Evolutionary conservation across 108 stramenopile genomes (phyloP).

Genomic region (Seminavis robusta): DNA sequence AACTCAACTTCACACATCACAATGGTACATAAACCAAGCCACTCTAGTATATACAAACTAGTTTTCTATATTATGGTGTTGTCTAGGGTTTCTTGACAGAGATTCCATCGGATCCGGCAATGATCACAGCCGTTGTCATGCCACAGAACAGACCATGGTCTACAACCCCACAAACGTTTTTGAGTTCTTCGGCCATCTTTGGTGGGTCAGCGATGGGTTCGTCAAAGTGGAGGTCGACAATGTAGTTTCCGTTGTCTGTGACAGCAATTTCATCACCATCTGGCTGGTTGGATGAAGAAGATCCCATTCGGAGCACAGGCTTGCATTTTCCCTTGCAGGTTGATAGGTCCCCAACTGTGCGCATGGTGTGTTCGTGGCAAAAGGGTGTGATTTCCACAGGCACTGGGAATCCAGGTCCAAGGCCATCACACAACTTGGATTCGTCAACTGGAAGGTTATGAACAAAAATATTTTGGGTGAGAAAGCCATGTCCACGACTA

Average conservation of each 20-base stretch:
- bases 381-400: slow-evolving; percentile 97
- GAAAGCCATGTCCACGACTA: no score
- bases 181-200: slow-evolving; percentile 81
- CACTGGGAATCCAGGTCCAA: slow-evolving; percentile 92
- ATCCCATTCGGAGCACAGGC: slow-evolving; percentile 89
- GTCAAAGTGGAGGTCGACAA: slow-evolving; percentile 96
- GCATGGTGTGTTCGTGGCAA: slow-evolving; percentile 95
- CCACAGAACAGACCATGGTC: slow-evolving; percentile 98
- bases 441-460: slow-evolving; percentile 76
- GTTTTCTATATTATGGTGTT: not conserved
- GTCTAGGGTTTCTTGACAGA: slow-evolving; percentile 68
- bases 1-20: no score
- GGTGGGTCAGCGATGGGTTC: slow-evolving; percentile 88
- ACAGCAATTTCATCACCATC: slow-evolving; percentile 96
- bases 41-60: no score
- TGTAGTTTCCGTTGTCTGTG: slow-evolving; percentile 98
- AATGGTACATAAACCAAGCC: no score
- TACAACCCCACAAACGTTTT: slow-evolving; percentile 95
- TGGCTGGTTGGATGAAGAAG: slow-evolving; percentile 63
- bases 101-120: slow-evolving; percentile 94
- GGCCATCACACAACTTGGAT: slow-evolving; percentile 92
- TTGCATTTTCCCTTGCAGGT: slow-evolving; percentile 80
- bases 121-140: slow-evolving; percentile 96
- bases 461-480: not conserved
- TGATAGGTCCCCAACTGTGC: slow-evolving; percentile 81